A percentile compares a stretch with the other conserved stretches of the same genome.
These are phyloP conservation scores for Terfezia boudieri DNA, from an alignment of 495 filamentous ascomycete genomes.

Conservation along the genomic window DNA sequence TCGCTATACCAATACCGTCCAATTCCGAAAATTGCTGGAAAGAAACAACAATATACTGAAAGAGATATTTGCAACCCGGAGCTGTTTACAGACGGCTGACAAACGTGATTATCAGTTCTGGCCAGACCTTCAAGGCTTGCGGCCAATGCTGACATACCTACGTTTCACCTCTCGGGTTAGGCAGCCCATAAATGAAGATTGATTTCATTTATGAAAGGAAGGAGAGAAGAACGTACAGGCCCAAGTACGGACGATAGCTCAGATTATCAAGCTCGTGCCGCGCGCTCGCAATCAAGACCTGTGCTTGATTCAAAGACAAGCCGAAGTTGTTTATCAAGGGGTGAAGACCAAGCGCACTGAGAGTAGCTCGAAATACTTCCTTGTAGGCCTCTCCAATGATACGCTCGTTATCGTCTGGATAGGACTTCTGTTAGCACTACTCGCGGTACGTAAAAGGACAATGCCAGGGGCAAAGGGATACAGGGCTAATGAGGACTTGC, in stretches of 20 bases:
- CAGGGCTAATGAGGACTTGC: constrained; percentile 5
- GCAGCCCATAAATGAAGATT: background rate
- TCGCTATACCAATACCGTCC: too few species aligned
- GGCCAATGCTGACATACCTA: too few species aligned
- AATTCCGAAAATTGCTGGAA: too few species aligned
- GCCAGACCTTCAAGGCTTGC: too few species aligned
- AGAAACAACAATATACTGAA: too few species aligned
- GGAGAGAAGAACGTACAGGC: constrained; percentile 3
- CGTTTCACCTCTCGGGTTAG: too few species aligned
- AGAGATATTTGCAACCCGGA: too few species aligned
- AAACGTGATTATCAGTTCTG: too few species aligned
- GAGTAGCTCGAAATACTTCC: constrained; percentile 1
- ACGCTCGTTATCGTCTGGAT: constrained; percentile 4
- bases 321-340: constrained; percentile 28
- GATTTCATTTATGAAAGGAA: background rate
- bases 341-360: constrained; percentile 7
- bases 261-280: constrained; percentile 41
- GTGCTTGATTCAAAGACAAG: constrained; percentile 42
- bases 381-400: constrained; percentile 11
- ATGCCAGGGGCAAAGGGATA: background rate
- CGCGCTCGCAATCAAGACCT: constrained; percentile 41
- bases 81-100: too few species aligned
- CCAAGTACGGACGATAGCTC: constrained; percentile 33
- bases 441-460: background rate
- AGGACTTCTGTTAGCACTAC: background rate